These are phyloP conservation scores for Triticum dicoccoides DNA, from an alignment of 176 grass and related monocot species.

Conservation along the genomic window DNA sequence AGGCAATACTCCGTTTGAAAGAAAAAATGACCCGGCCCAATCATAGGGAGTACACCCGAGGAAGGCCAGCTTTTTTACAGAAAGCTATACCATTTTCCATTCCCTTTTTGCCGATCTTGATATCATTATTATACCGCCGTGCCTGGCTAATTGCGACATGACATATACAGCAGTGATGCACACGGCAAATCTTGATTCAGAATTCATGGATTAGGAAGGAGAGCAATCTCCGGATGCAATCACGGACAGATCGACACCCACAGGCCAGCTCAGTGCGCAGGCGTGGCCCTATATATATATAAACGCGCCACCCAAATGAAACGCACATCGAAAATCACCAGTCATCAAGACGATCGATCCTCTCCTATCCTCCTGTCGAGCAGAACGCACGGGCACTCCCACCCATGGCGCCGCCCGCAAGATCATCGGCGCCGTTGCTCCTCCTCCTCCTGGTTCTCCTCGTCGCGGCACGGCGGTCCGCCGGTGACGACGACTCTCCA, in stretches of 20 bases:
- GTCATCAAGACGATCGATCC: background rate
- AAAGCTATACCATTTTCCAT: background rate
- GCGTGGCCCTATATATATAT: background rate
- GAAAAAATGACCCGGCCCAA: too few species aligned
- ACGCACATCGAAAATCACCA: background rate
- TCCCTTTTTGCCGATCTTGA: background rate
- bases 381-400: background rate
- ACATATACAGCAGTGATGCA: background rate
- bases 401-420: background rate
- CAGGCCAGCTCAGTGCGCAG: background rate
- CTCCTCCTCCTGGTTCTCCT: background rate
- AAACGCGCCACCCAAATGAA: background rate
- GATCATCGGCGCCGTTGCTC: background rate
- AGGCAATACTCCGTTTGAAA: too few species aligned
- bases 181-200: background rate
- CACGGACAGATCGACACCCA: background rate
- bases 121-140: background rate
- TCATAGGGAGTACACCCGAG: too few species aligned
- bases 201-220: background rate
- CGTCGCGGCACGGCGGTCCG: background rate
- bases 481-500: background rate
- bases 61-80: too few species aligned
- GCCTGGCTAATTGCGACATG: background rate
- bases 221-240: background rate
- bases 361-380: background rate